phyloP scores from a whole-genome alignment of 2,329 filamentous ascomycete species.

The Fusarium verticillioides region DNA sequence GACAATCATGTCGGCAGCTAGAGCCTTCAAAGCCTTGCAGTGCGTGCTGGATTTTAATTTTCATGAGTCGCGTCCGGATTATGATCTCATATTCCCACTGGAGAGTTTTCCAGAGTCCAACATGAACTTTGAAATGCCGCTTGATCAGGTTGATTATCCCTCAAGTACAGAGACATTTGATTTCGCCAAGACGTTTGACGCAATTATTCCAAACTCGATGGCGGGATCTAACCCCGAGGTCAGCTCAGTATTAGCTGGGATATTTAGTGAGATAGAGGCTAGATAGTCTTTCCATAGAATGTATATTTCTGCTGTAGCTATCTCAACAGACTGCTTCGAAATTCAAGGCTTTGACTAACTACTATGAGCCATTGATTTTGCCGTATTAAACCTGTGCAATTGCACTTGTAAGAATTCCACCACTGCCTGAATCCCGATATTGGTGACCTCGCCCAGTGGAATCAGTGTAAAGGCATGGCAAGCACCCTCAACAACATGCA shows the following conservation, averaged over 20 bases:
- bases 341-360: too few species aligned
- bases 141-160: background rate
- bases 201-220: background rate
- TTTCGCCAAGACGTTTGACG: background rate
- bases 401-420: background rate
- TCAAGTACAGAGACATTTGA: background rate
- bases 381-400: background rate
- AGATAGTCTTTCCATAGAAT: background rate
- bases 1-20: background rate
- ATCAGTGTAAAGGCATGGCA: background rate
- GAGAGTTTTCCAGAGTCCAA: background rate
- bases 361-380: background rate
- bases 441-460: background rate
- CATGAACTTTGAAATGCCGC: background rate
- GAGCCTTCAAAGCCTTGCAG: background rate
- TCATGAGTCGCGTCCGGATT: background rate
- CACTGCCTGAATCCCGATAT: background rate
- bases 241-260: background rate
- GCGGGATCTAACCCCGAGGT: background rate
- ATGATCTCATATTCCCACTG: background rate
- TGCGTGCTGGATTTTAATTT: background rate
- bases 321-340: too few species aligned
- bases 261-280: background rate
- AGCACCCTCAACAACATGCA: background rate
- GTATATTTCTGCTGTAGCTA: background rate